Base-by-base conservation (phyloP, 2,329 filamentous ascomycete genomes). In the Xylaria sp. region DNA sequence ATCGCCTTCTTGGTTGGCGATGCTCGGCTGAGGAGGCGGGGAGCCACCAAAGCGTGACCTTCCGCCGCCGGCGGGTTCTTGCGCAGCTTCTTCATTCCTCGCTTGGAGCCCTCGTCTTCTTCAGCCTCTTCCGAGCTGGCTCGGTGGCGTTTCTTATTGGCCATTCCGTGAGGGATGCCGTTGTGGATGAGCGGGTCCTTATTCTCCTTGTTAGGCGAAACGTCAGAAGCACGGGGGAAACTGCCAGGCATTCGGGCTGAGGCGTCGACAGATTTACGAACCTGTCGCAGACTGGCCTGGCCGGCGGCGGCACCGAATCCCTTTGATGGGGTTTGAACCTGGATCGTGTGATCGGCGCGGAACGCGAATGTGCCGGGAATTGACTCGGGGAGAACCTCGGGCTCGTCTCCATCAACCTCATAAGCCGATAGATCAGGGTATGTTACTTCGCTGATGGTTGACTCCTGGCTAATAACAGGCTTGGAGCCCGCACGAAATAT, bases 131-230 rank as follows among this genome's bases (percentile, higher is more conserved):
- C 85, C 56, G 85, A 84, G 54, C 76, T 82, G 15, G 82, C 81
- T n/a, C 87, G 81, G 68, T 83, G 81, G 25, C 87, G 84, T 76
- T 88, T 90, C 80, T 90, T 89, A 77, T 86, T 89, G 7, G 79
- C 74, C 76, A 90, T 84, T 17, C 87, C 87, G 67, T 89, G 87
- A 3, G 85, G 80, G 37, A 86, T 80, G 38, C 80, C 80, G n/a
- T 74, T 69, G 48, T 48, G 62, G 17, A 58, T 19, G n/a, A 61
- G 44, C 2, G 72, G 71, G 23, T 77, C 77, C 44, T 78, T 80
- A 10, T 76, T 76, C 56, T 78, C 77, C 33, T 70, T 70, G 57
- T 70, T 70, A 3, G 47, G 70, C 29, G 73, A 70, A 5, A 53
- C 67, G 10, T 72, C 68, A 37, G 62, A 54, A 19, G 51, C 15